Conservation (phyloP, 1,284 basidiomycete genomes). For the Melampsora larici-populina region DNA sequence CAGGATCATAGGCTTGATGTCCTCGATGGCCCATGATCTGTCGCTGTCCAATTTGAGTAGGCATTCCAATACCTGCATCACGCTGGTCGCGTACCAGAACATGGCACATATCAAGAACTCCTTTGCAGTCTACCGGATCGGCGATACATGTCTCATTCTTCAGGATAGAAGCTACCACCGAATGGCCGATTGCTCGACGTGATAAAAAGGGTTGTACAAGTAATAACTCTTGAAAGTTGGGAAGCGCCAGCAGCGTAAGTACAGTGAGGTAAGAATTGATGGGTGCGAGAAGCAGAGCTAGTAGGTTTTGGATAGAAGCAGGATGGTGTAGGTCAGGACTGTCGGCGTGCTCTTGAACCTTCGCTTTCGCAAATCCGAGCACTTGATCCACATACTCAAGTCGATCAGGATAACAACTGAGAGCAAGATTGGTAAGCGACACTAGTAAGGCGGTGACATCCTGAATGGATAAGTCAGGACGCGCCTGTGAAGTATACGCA, state of each 20-base stretch:
- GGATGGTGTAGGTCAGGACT: conserved; percentile 82
- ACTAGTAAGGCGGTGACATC: conserved; percentile 90
- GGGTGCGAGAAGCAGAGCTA: conserved; percentile 79
- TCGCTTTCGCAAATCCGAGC: conserved; percentile 76
- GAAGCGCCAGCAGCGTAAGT: conserved; percentile 84
- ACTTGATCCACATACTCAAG: conserved; percentile 94
- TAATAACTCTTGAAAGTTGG: conserved; percentile 77
- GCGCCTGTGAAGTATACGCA: conserved; percentile 64
- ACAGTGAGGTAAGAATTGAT: conserved; percentile 92
- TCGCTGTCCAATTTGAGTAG: conserved; percentile 46
- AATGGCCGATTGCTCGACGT: conserved; percentile 81
- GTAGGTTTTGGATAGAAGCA: conserved; percentile 80
- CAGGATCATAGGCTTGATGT: conserved; percentile 61
- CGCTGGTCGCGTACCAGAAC: conserved; percentile 84
- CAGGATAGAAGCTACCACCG: conserved; percentile 81
- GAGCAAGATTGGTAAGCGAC: conserved; percentile 82
- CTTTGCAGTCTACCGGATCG: conserved; percentile 81
- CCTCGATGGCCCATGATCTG: conserved; percentile 24
- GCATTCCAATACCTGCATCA: conserved; percentile 60
- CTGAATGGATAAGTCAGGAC: conserved; percentile 89
- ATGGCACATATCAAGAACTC: conserved; percentile 81
- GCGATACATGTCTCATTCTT: conserved; percentile 93
- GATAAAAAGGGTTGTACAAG: conserved; percentile 80
- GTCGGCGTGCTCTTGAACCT: conserved; percentile 75
- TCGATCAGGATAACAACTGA: conserved; percentile 90